These are phyloP conservation scores for Aspergillus bombycis DNA, from an alignment of 2,329 filamentous ascomycete genomes.

Conservation along the genomic window DNA sequence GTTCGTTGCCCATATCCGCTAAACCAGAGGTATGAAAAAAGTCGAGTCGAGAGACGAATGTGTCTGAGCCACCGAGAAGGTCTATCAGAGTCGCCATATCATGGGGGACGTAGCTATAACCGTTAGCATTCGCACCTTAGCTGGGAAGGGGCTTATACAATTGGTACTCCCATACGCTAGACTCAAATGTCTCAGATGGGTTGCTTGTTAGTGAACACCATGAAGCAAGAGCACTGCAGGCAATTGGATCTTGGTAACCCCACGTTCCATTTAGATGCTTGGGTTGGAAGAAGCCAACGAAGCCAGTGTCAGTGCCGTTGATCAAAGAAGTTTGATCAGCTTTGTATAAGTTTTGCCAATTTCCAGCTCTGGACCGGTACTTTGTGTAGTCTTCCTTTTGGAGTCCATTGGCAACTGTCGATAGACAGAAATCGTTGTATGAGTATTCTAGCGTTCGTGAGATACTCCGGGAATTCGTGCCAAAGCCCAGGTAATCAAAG, in stretches of 20 bases:
- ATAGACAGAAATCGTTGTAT: slow-evolving; percentile 72
- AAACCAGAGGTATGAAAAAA: slow-evolving; percentile 67
- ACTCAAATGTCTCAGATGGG: slow-evolving; percentile 37
- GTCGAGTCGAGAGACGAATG: slow-evolving; percentile 62
- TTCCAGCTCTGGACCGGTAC: slow-evolving; percentile 62
- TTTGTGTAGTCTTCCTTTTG: slow-evolving; percentile 59
- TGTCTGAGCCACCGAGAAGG: slow-evolving; percentile 60
- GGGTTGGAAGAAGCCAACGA: slow-evolving; percentile 73
- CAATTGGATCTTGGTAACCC: slow-evolving; percentile 58
- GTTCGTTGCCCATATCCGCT: slow-evolving; percentile 68
- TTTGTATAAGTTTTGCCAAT: slow-evolving; percentile 72
- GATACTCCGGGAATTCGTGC: slow-evolving; percentile 70
- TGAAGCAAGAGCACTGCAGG: slow-evolving; percentile 11
- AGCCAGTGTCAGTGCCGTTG: slow-evolving; percentile 65
- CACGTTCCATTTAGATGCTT: slow-evolving; percentile 70
- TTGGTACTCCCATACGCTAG: slow-evolving; percentile 42
- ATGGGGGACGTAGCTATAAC: slow-evolving; percentile 57
- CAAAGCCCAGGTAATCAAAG: slow-evolving; percentile 67
- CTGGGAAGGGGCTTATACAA: slow-evolving; percentile 50
- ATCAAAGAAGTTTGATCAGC: slow-evolving; percentile 60
- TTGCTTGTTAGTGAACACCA: slow-evolving; percentile 37
- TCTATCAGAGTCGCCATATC: slow-evolving; percentile 58
- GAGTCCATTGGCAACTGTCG: slow-evolving; percentile 62
- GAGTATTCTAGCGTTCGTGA: slow-evolving; percentile 75
- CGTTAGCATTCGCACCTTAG: slow-evolving; percentile 45